Conservation (phyloP, 1,139 yeast species). For the Kodamaea derodonti region DNA sequence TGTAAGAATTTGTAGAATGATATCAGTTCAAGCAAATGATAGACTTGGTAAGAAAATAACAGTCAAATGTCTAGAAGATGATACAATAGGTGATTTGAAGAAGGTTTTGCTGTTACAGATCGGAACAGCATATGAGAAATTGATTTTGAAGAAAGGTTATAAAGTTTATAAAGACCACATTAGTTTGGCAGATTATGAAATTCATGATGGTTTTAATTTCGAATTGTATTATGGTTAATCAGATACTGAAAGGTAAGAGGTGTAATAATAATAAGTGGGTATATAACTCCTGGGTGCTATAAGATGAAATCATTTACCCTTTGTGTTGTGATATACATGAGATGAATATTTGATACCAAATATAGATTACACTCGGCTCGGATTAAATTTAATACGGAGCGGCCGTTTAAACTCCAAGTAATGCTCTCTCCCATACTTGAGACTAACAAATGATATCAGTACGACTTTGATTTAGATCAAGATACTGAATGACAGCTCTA, state of each 20-base stretch:
- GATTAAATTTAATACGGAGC: too few relatives aligned
- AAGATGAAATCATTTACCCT: too few relatives aligned
- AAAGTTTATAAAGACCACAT: slow-evolving; percentile 85
- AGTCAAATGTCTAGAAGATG: slow-evolving; percentile 83
- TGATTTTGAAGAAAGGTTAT: slow-evolving; percentile 70
- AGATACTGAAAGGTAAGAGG: neutral
- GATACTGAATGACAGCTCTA: too few relatives aligned
- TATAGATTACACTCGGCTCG: too few relatives aligned
- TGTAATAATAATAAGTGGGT: too few relatives aligned
- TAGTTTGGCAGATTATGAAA: slow-evolving; percentile 85
- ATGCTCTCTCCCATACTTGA: too few relatives aligned
- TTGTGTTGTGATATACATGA: too few relatives aligned
- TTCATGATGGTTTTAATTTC: slow-evolving; percentile 83
- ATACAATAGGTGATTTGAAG: slow-evolving; percentile 90
- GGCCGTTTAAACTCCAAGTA: too few relatives aligned
- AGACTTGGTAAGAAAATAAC: slow-evolving; percentile 82
- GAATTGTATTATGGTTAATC: slow-evolving; percentile 65
- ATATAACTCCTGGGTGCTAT: too few relatives aligned
- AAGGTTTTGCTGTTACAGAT: slow-evolving; percentile 77
- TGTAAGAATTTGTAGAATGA: slow-evolving; percentile 8
- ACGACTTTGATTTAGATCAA: too few relatives aligned
- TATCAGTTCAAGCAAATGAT: slow-evolving; percentile 17
- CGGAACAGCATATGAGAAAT: slow-evolving; percentile 67
- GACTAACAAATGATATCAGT: too few relatives aligned
- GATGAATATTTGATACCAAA: too few relatives aligned